phyloP scores from a whole-genome alignment of 2,329 filamentous ascomycete species.

The Xylariales sp. region DNA sequence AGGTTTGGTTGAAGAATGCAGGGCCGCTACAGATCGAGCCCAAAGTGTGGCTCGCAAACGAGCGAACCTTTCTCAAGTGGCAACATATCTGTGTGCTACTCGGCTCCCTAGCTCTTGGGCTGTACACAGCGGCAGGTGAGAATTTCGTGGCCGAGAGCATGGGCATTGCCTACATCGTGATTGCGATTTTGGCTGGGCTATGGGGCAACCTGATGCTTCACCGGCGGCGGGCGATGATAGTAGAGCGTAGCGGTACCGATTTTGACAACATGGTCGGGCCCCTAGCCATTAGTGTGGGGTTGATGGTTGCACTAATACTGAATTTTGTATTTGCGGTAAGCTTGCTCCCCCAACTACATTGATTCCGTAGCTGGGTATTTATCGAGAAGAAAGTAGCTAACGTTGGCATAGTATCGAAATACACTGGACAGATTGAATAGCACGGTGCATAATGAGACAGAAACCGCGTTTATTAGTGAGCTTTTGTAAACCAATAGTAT shows the following conservation, averaged over 20 bases:
- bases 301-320: slow-evolving; percentile 81
- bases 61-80: slow-evolving; percentile 98
- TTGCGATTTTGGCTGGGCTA: slow-evolving; percentile 82
- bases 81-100: slow-evolving; percentile 93
- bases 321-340: slow-evolving; percentile 90
- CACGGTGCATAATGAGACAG: slow-evolving; percentile 40
- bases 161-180: slow-evolving; percentile 83
- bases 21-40: slow-evolving; percentile 93
- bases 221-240: slow-evolving; percentile 80
- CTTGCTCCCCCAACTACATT: slow-evolving; percentile 1
- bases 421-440: slow-evolving; percentile 44
- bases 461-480: slow-evolving; percentile 42
- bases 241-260: slow-evolving; percentile 87
- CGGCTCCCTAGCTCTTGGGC: slow-evolving; percentile 81
- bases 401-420: slow-evolving; percentile 49
- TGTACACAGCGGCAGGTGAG: slow-evolving; percentile 88
- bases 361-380: background rate
- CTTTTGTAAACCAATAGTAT: slow-evolving; percentile 38
- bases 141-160: slow-evolving; percentile 81
- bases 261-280: slow-evolving; percentile 92
- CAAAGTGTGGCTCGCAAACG: slow-evolving; percentile 98
- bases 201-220: slow-evolving; percentile 93
- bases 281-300: slow-evolving; percentile 80
- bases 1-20: slow-evolving; percentile 91
- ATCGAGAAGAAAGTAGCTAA: slow-evolving; percentile 47